phyloP scores from a whole-genome alignment of 2,329 filamentous ascomycete species.

The Botryotinia narcissicola region DNA sequence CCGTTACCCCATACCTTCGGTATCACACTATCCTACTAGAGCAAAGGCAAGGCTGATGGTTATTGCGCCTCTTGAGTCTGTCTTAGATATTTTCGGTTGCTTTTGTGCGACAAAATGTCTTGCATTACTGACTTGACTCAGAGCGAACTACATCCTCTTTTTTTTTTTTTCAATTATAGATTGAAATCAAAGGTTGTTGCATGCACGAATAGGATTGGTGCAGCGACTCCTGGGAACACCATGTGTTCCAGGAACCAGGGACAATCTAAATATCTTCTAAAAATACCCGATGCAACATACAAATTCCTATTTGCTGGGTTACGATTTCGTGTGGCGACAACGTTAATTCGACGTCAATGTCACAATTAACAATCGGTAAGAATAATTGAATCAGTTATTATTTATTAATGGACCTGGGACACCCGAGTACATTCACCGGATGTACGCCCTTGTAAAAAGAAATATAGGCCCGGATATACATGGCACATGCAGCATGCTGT shows the following conservation, averaged over 20 bases:
- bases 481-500: not conserved
- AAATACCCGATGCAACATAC: not conserved
- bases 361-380: not conserved
- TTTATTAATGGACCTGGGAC: not conserved
- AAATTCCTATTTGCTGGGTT: not conserved
- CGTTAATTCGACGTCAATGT: constrained; percentile 2
- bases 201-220: not conserved
- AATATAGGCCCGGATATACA: not conserved
- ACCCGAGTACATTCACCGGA: not conserved
- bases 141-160: not conserved
- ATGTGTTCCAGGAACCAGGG: constrained; percentile 3
- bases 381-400: too few relatives aligned
- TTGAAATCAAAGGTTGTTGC: not conserved
- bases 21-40: not conserved
- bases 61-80: constrained; percentile 7
- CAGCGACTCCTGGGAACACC: not conserved
- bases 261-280: not conserved
- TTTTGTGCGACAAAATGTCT: constrained; percentile 11
- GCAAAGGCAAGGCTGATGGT: constrained; percentile 19
- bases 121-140: not conserved
- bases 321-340: not conserved
- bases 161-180: too few relatives aligned
- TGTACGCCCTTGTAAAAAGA: not conserved
- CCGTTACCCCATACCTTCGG: not conserved
- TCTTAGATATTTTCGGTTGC: not conserved